These are phyloP conservation scores for Loxodes magnus DNA, from an alignment of 73 alveolate species.

Conservation along the genomic window DNA sequence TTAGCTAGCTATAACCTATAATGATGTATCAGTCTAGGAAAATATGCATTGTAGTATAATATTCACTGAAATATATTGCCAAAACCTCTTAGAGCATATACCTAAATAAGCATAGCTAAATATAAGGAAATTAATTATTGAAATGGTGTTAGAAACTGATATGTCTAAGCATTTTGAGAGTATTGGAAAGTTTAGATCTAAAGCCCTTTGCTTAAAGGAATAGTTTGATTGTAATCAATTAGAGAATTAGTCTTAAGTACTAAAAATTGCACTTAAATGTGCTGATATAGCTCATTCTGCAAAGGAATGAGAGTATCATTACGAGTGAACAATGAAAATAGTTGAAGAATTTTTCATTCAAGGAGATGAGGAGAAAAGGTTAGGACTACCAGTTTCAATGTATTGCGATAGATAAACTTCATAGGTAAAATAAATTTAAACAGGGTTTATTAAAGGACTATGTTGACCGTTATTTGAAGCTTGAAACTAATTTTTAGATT, in stretches of 20 bases:
- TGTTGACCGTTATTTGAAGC: too few species aligned
- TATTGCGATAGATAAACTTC: slow-evolving; percentile 62
- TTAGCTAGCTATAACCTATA: slow-evolving; percentile 15
- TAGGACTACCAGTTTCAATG: slow-evolving; percentile 49
- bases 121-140: slow-evolving; percentile 27
- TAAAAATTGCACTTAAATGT: slow-evolving; percentile 8
- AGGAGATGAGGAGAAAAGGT: slow-evolving; percentile 68
- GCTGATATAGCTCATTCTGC: slow-evolving; percentile 38
- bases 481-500: too few species aligned
- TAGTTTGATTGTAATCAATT: not conserved
- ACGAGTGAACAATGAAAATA: slow-evolving; percentile 53
- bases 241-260: not conserved
- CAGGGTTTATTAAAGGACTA: too few species aligned
- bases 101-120: not conserved
- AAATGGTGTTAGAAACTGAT: slow-evolving; percentile 26
- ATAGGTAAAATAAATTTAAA: too few species aligned
- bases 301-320: slow-evolving; percentile 23
- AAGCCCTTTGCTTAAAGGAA: slow-evolving; percentile 1
- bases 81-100: not conserved
- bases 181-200: slow-evolving; percentile 9
- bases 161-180: slow-evolving; percentile 29
- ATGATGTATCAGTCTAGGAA: slow-evolving; percentile 32
- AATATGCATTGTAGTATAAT: slow-evolving; percentile 12
- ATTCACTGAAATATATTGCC: slow-evolving; percentile 4
- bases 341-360: slow-evolving; percentile 69